A percentile compares a stretch with the other conserved stretches of the same genome.
These are phyloP conservation scores for Hawksworthiomyces lignivorus DNA, from an alignment of 2,329 filamentous ascomycete species.

Conservation along the genomic window DNA sequence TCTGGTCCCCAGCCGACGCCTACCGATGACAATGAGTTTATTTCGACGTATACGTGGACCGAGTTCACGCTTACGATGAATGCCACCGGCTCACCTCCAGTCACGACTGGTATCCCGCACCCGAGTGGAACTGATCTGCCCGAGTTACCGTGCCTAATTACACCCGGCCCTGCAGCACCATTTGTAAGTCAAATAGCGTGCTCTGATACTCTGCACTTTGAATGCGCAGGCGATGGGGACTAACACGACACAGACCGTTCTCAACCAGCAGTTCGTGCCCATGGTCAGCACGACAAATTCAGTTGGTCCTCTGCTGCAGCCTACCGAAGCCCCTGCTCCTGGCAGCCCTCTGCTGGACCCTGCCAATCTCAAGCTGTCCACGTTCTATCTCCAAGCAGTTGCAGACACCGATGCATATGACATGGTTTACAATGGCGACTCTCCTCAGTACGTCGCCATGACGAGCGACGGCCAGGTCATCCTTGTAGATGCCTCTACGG, in stretches of 20 bases:
- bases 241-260: background rate
- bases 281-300: slow-evolving; percentile 6
- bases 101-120: slow-evolving; percentile 4
- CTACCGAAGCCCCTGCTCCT: slow-evolving; percentile 3
- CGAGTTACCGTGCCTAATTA: slow-evolving; percentile 6
- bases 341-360: slow-evolving; percentile 6
- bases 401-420: background rate
- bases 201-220: too few species aligned
- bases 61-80: slow-evolving; percentile 4
- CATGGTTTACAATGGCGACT: background rate
- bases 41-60: slow-evolving; percentile 5
- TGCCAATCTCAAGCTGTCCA: slow-evolving; percentile 2
- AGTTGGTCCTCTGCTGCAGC: slow-evolving; percentile 6
- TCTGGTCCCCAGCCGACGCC: background rate
- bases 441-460: background rate
- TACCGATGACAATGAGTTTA: slow-evolving; percentile 5
- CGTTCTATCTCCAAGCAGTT: slow-evolving; percentile 1
- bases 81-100: slow-evolving; percentile 2
- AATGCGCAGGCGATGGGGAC: too few species aligned
- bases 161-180: background rate
- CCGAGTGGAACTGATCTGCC: slow-evolving; percentile 7
- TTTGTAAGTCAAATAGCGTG: background rate
- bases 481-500: slow-evolving; percentile 4
- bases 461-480: slow-evolving; percentile 3
- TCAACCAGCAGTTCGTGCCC: slow-evolving; percentile 9